Conservation (phyloP, 1,284 basidiomycete genomes). For the Cryptococcus deneoformans region DNA sequence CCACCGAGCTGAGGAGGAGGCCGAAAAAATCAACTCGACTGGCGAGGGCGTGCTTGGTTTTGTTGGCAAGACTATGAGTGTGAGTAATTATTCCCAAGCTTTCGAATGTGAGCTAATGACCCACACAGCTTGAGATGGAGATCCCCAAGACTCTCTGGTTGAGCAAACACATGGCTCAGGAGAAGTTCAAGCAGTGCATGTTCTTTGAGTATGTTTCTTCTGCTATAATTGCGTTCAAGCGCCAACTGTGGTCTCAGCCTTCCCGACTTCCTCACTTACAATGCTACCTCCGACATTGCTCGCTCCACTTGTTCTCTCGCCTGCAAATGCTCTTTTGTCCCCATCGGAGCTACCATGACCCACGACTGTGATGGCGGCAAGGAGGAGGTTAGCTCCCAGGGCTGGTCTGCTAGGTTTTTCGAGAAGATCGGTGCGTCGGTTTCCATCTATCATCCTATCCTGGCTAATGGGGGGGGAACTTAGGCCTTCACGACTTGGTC, state of each 20-base stretch:
- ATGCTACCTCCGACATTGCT: conserved; percentile 72
- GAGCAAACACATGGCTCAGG: conserved; percentile 76
- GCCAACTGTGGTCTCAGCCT: conserved; percentile 50
- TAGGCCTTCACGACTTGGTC: conserved; percentile 48
- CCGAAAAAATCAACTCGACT: conserved; percentile 81
- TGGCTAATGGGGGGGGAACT: neutral
- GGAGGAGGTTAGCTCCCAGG: conserved; percentile 52
- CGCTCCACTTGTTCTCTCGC: conserved; percentile 91
- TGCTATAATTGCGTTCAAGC: neutral
- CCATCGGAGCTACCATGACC: conserved; percentile 54
- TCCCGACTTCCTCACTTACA: conserved; percentile 94
- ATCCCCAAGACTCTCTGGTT: conserved; percentile 96
- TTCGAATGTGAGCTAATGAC: neutral
- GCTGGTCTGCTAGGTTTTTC: conserved; percentile 90
- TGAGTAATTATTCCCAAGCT: conserved; percentile 52
- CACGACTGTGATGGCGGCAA: conserved; percentile 40
- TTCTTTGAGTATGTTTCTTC: conserved; percentile 72
- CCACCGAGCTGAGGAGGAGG: conserved; percentile 90
- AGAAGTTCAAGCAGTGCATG: conserved; percentile 75
- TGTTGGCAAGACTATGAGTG: conserved; percentile 95
- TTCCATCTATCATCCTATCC: neutral
- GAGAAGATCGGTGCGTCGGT: conserved; percentile 62
- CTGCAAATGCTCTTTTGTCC: conserved; percentile 97
- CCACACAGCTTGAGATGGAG: conserved; percentile 85
- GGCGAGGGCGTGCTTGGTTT: conserved; percentile 86